Evolutionary conservation across 768 basidiomycete species (phyloP).

Genomic region (Phlebiopsis flavidoalba): DNA sequence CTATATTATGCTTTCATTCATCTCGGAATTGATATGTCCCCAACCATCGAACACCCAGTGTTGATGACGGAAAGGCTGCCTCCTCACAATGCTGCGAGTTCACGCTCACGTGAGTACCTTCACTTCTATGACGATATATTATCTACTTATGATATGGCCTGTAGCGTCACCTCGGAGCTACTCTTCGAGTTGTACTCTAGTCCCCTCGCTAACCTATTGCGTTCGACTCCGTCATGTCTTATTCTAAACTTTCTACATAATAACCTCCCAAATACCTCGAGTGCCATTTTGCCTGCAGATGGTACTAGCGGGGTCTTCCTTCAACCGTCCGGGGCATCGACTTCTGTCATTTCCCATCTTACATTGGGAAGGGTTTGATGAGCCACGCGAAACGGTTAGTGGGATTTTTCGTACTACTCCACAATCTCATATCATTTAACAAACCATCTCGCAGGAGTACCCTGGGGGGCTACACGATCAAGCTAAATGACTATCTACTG

Average conservation of each 20-base stretch:
- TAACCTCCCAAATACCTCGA: constrained; percentile 34
- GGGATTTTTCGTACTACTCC: neutral
- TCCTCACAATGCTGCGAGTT: constrained; percentile 90
- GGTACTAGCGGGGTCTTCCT: constrained; percentile 86
- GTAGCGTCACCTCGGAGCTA: constrained; percentile 91
- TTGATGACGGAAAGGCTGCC: constrained; percentile 91
- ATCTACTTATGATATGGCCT: neutral
- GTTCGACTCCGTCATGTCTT: constrained; percentile 92
- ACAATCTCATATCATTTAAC: neutral
- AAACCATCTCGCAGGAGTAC: constrained; percentile 69
- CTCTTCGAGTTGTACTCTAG: constrained; percentile 92
- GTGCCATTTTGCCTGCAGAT: constrained; percentile 50
- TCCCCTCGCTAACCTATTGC: constrained; percentile 82
- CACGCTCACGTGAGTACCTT: constrained; percentile 64
- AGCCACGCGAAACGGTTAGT: constrained; percentile 81
- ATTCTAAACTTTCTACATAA: constrained; percentile 93
- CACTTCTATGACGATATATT: neutral
- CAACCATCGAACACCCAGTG: constrained; percentile 78
- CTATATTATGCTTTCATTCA: constrained; percentile 81
- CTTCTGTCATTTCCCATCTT: constrained; percentile 88
- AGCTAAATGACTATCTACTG: constrained; percentile 88
- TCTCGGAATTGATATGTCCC: constrained; percentile 73
- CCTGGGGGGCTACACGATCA: constrained; percentile 89
- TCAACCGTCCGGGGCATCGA: constrained; percentile 91
- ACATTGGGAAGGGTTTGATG: constrained; percentile 73